Conservation (phyloP, 2,329 filamentous ascomycete genomes). For the Ceratocystis harringtonii region DNA sequence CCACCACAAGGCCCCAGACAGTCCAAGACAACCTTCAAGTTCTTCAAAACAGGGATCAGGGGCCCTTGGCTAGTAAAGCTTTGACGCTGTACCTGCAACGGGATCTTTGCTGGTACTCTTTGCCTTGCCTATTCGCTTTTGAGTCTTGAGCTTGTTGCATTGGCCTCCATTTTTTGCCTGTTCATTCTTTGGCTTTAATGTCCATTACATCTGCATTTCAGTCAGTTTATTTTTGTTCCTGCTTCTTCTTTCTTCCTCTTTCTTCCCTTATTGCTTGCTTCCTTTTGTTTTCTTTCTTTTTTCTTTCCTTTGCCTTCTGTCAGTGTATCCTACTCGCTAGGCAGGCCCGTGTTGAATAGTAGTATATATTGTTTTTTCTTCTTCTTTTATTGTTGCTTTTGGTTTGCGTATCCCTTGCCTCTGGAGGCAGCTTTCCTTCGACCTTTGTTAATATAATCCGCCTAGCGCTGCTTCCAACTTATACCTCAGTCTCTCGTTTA, state of each 20-base stretch:
- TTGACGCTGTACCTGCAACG: slow-evolving; percentile 2
- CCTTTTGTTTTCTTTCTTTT: slow-evolving; percentile 13
- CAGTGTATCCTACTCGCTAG: slow-evolving; percentile 5
- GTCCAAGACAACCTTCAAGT: neutral
- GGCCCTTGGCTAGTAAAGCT: neutral
- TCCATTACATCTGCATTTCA: slow-evolving; percentile 3
- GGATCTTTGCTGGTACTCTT: neutral
- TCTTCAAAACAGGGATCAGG: slow-evolving; percentile 1
- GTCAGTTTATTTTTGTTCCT: neutral
- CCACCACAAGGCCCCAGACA: neutral
- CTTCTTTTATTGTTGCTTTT: slow-evolving; percentile 17
- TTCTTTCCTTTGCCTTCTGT: slow-evolving; percentile 16
- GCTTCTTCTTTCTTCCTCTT: neutral
- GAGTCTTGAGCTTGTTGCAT: slow-evolving; percentile 1
- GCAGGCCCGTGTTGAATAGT: slow-evolving; percentile 12
- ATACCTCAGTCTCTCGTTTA: neutral
- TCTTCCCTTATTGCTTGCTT: slow-evolving; percentile 4
- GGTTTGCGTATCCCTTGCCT: slow-evolving; percentile 9
- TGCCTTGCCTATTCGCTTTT: neutral
- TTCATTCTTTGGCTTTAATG: slow-evolving; percentile 5
- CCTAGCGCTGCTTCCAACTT: neutral
- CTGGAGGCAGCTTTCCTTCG: slow-evolving; percentile 11
- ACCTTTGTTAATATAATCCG: slow-evolving; percentile 8
- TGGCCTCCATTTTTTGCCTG: neutral
- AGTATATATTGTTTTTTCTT: slow-evolving; percentile 12